Evolutionary conservation across 2,329 filamentous ascomycete species (phyloP).

Genomic region (Penicillium italicum): DNA sequence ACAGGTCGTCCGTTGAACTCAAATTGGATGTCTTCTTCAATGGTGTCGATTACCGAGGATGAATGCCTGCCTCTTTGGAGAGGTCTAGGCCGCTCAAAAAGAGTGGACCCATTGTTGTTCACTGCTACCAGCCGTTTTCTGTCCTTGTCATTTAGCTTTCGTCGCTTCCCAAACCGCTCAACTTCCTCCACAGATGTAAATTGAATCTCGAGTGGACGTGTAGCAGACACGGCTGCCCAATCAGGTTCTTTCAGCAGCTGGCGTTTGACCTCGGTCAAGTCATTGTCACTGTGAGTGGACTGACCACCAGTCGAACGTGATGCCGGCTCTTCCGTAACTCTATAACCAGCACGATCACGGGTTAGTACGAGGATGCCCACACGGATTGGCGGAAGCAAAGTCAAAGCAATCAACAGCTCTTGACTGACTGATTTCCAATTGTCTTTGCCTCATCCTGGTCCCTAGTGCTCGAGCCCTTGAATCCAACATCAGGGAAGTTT

Average conservation of each 20-base stretch:
- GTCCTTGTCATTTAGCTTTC: conserved; percentile 34
- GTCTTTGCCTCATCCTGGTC: not conserved
- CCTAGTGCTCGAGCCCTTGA: not conserved
- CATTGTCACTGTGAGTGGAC: not conserved
- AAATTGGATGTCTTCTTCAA: conserved; percentile 22
- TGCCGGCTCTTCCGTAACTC: not conserved
- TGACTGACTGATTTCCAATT: conserved; percentile 1
- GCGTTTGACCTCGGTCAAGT: conserved; percentile 30
- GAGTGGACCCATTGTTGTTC: not conserved
- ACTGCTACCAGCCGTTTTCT: conserved; percentile 22
- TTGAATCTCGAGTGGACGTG: conserved; percentile 34
- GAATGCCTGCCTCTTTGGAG: not conserved
- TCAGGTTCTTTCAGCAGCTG: conserved; percentile 35
- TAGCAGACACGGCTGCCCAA: conserved; percentile 37
- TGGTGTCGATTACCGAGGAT: conserved; percentile 3
- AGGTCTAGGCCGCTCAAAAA: conserved; percentile 3
- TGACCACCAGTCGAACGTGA: not conserved
- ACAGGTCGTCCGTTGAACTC: conserved; percentile 22
- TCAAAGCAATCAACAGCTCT: conserved; percentile 2
- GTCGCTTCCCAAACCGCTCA: conserved; percentile 35
- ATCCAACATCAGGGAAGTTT: conserved; percentile 4
- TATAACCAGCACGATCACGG: not conserved
- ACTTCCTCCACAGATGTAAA: conserved; percentile 31
- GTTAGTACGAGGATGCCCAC: conserved; percentile 1
- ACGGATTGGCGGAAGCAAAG: not conserved